Evolutionary conservation across 2,329 filamentous ascomycete species (phyloP).

Genomic region (Acarospora socialis): DNA sequence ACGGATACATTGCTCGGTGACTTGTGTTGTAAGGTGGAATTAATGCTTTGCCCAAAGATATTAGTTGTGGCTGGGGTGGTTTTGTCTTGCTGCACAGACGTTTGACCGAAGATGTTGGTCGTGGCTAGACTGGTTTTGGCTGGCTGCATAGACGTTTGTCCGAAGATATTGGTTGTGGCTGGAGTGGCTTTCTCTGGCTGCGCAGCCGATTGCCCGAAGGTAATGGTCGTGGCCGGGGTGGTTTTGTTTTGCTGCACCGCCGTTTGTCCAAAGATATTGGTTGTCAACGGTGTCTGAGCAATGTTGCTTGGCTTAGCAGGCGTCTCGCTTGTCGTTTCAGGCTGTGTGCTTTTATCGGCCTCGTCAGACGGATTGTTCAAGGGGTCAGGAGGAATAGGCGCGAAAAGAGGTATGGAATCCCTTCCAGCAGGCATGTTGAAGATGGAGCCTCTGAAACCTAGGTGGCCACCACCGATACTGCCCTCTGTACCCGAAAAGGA

Average conservation of each 20-base stretch:
- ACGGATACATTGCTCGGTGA: background rate
- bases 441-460: conserved; percentile 21
- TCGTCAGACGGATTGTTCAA: background rate
- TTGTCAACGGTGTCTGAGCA: conserved; percentile 1
- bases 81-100: conserved; percentile 7
- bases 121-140: conserved; percentile 4
- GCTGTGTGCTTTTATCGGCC: background rate
- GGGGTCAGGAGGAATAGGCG: no score
- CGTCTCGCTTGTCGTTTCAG: background rate
- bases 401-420: no score
- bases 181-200: conserved; percentile 7
- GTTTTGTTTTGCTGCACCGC: background rate
- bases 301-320: background rate
- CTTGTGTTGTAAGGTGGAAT: background rate
- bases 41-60: conserved; percentile 16
- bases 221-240: conserved; percentile 2
- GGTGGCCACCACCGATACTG: conserved; percentile 15
- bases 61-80: conserved; percentile 13
- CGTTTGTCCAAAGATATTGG: conserved; percentile 2
- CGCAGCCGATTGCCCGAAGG: conserved; percentile 1
- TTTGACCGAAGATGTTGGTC: conserved; percentile 16
- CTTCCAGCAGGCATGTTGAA: conserved; percentile 19
- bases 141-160: background rate
- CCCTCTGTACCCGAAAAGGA: conserved; percentile 14
- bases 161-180: conserved; percentile 11